Conservation (phyloP, 108 stramenopile species). For the Asterionellopsis glacialis region DNA sequence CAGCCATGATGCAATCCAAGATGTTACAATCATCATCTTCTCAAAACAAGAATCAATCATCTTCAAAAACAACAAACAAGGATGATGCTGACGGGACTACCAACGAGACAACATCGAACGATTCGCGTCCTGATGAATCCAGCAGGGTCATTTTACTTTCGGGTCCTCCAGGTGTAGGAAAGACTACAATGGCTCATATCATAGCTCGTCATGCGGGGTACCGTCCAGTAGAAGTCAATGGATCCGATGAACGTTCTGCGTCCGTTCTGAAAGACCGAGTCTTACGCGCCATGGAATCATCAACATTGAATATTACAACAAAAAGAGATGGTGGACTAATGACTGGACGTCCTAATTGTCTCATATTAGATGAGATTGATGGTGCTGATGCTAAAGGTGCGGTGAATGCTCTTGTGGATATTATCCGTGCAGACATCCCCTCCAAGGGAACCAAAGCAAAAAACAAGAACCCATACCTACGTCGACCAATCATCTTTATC, state of each 20-base stretch:
- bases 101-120: constrained; percentile 19
- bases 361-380: constrained; percentile 97
- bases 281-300: constrained; percentile 79
- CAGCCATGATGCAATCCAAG: constrained; percentile 11
- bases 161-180: constrained; percentile 94
- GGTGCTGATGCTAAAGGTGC: constrained; percentile 90
- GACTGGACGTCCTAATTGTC: constrained; percentile 73
- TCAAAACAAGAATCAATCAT: constrained; percentile 21
- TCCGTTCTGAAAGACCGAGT: constrained; percentile 75
- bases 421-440: constrained; percentile 80
- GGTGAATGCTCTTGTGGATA: constrained; percentile 77
- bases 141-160: constrained; percentile 84
- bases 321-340: constrained; percentile 12
- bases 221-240: constrained; percentile 92
- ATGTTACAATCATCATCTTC: constrained; percentile 8
- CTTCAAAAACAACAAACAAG: background rate
- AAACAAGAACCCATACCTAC: constrained; percentile 40
- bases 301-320: constrained; percentile 40
- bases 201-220: constrained; percentile 87
- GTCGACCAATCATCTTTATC: constrained; percentile 93
- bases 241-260: constrained; percentile 92
- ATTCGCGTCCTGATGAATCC: constrained; percentile 64
- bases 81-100: constrained; percentile 4
- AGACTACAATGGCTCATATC: constrained; percentile 97
- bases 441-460: constrained; percentile 13